Conservation (phyloP, 139 green algal genomes). For the Volvox africanus region DNA sequence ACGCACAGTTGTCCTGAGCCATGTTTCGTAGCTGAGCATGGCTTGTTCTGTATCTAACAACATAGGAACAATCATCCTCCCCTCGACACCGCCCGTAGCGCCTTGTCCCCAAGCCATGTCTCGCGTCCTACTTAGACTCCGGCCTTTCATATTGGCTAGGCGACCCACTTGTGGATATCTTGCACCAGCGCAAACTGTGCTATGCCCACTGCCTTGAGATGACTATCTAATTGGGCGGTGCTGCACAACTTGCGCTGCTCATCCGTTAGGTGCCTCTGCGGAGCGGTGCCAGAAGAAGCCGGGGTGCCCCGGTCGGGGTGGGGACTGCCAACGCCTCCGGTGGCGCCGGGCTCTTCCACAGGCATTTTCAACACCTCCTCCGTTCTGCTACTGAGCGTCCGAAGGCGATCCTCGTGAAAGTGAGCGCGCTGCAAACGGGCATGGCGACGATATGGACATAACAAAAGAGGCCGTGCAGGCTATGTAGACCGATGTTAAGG, state of each 20-base stretch:
- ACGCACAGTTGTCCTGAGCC: too few species aligned
- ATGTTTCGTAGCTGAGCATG: too few species aligned
- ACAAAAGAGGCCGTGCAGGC: too few species aligned
- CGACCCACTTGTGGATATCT: slow-evolving; percentile 48
- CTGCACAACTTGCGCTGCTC: slow-evolving; percentile 46
- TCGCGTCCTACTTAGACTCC: too few species aligned
- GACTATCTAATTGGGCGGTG: slow-evolving; percentile 62
- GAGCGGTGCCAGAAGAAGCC: background rate
- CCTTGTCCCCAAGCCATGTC: too few species aligned
- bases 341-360: background rate
- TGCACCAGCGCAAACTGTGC: slow-evolving; percentile 68
- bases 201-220: slow-evolving; percentile 63
- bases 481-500: too few species aligned
- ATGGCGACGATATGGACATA: too few species aligned
- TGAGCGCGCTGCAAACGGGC: background rate
- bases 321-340: background rate
- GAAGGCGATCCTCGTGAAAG: slow-evolving; percentile 13
- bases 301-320: background rate
- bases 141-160: too few species aligned
- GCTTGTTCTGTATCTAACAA: too few species aligned
- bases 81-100: too few species aligned
- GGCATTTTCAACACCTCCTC: background rate
- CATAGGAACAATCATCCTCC: too few species aligned
- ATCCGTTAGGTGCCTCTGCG: slow-evolving; percentile 44
- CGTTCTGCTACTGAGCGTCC: slow-evolving; percentile 21